A percentile compares a stretch with the other conserved stretches of the same genome.
Conservation (phyloP, 345 rosid species). For the Odontarrhena argentea region DNA sequence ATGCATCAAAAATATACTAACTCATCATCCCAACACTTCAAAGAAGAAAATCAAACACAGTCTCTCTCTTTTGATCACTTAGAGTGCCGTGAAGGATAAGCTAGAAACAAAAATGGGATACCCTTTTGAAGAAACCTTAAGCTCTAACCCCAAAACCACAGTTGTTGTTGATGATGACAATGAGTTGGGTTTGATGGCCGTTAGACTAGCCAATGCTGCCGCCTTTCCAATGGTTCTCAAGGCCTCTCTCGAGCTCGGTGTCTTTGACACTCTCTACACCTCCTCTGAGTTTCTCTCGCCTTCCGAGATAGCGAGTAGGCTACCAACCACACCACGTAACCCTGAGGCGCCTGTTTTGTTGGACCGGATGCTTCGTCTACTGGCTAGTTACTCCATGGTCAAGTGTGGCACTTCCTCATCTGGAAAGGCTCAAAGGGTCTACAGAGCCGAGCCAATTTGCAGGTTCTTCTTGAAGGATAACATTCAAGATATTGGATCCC, state of each 20-base stretch:
- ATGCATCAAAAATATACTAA: constrained; percentile 11
- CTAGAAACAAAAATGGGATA: constrained; percentile 13
- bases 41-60: background rate
- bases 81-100: background rate
- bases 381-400: constrained; percentile 50
- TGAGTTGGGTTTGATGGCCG: constrained; percentile 43
- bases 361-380: constrained; percentile 52
- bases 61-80: background rate
- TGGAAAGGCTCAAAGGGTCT: constrained; percentile 36
- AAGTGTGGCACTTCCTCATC: background rate
- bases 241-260: constrained; percentile 48
- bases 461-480: constrained; percentile 41
- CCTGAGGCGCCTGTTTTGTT: constrained; percentile 46
- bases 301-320: constrained; percentile 42
- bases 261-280: constrained; percentile 45
- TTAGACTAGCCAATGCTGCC: constrained; percentile 36
- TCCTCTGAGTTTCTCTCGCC: constrained; percentile 42
- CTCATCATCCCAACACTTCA: constrained; percentile 22
- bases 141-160: constrained; percentile 14
- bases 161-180: constrained; percentile 23
- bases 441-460: constrained; percentile 46
- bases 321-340: constrained; percentile 41
- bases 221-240: constrained; percentile 51
- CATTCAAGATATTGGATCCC: constrained; percentile 42
- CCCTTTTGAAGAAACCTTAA: constrained; percentile 17